Evolutionary conservation across 2,329 filamentous ascomycete species (phyloP), one percentile per base, ranked within the genome.

Genomic region (Neofusicoccum parvum): DNA sequence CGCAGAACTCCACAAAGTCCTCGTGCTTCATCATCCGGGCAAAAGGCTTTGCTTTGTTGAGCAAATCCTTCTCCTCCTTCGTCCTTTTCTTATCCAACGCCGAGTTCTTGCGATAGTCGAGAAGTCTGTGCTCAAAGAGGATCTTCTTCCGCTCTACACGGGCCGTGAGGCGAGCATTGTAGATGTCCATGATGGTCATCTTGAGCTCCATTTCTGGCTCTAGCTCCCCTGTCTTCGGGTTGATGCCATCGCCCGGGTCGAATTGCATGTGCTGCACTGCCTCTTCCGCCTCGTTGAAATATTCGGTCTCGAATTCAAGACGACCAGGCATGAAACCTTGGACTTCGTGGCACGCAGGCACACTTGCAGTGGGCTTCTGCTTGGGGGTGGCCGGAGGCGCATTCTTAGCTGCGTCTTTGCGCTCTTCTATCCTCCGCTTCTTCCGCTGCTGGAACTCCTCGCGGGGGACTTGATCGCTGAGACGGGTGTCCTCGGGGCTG

Each of bases 251-350:
- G 32, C 95, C 95, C 0, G 95, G 94, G 65, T 98, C 94, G 73
- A 99, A 99, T 69, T 96, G 91, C 94, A 99, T 98, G 69, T 96
- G 89, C 76, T 99, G 95, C 2, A 99, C 95, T 0, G 94, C 94
- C 79, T 98, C 96, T 80, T 99, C 95, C 0, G 95, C 95, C 73
- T 99, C 95, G 73, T 99, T 99, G 73, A 94, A 92, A 75, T 97
- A 95, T 73, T 99, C 95, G 0, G 92, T 97, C 82, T 99, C 95
- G 69, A 99, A 99, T 74, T 99, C 95, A 69, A 99, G 80, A 46
- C 95, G 92, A 50, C 95, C 95, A 3, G 95, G 95, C 95, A 99
- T 99, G 77, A 96, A 99, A 3, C 95, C 95, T 78, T 97, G 93
- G 43, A 99, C 95, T 79, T 99, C 95, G 81, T 99, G 95, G 77